Percentiles rank a stretch among this genome's conserved stretches.
Evolutionary conservation across 1,284 basidiomycete species (phyloP).

Genomic region (Serendipita sp.): DNA sequence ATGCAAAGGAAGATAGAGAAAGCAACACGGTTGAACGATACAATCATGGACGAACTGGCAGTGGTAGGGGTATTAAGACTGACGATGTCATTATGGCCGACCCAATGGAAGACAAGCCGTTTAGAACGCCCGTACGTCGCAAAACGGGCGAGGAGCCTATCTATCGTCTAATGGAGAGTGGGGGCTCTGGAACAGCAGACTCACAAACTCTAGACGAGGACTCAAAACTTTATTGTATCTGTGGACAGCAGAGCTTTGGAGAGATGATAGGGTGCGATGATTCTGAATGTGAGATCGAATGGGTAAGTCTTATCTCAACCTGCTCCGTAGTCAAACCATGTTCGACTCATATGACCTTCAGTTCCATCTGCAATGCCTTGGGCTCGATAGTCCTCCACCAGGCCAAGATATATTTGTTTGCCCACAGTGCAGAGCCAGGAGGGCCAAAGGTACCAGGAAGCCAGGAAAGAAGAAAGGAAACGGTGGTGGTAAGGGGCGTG

Average conservation of each 20-base stretch:
- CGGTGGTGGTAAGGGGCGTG: not conserved
- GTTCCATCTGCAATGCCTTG: conserved; percentile 5
- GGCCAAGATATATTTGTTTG: not conserved
- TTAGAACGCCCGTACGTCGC: not conserved
- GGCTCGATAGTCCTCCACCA: not conserved
- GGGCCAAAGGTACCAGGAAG: not conserved
- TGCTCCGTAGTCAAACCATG: not conserved
- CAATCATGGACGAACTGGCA: not conserved
- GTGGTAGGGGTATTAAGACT: not conserved
- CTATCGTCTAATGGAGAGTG: not conserved
- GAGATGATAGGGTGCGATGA: conserved; percentile 98
- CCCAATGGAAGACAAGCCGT: not conserved
- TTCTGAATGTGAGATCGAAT: conserved; percentile 78
- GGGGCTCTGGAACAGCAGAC: not conserved
- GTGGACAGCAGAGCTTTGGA: conserved; percentile 74
- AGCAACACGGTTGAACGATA: not conserved
- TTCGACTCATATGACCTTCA: not conserved
- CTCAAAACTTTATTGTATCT: conserved; percentile 74
- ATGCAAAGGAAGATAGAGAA: too few relatives aligned
- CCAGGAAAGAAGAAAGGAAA: not conserved
- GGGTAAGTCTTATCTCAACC: conserved; percentile 46
- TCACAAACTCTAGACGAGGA: conserved; percentile 45
- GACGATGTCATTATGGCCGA: not conserved
- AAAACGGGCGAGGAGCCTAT: not conserved
- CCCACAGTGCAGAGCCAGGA: not conserved